Base-by-base conservation (phyloP, 164 flowering plant genomes). In the Houttuynia cordata region DNA sequence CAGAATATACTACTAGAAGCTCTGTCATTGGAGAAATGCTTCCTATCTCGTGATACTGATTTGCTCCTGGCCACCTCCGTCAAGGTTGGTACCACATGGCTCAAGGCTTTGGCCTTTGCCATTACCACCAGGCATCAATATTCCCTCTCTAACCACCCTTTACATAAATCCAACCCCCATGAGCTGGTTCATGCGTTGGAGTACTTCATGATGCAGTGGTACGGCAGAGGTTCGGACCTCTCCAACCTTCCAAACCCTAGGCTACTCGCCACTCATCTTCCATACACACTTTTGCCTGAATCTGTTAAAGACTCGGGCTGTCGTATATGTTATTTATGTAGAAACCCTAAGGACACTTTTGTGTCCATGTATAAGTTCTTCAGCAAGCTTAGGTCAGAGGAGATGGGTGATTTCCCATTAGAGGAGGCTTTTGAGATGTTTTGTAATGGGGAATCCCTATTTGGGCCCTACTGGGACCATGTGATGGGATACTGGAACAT, bases 341-440 rank as follows among this genome's bases (percentile, higher is more conserved):
- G 74, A 0, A 52, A 67, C 59, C 64, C 70, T 1, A 60, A 59
- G 24, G 74, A 67, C 21, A 65, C 57, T 0, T 55, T 71, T 53
- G 24, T 53, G 25, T 53, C 56, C 7, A 4, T 59, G 20, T 73
- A 67, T 65, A 51, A 50, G 24, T 73, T 66, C 42, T 4, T 18
- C 9, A 49, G 25, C 60, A 66, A 66, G 50, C 24, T 10, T 24
- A 41, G 23, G 24, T 13, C 10, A 0, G 14, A 22, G 24, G 23
- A 22, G 56, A 24, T 21, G 56, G 56, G 6, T 13, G 30, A 12
- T 12, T 50, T 63, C 14, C 9, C 68, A 1, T 15, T 73, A 1
- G 79, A 74, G 12, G 74, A 70, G 42, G 53, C 64, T 0, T 70
- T 75, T 42, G 79, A 75, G 14, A 25, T 8, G 67, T 77, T 75